Base-by-base conservation (phyloP, 306 rosid species). In the Herpetospermum pedunculosum region DNA sequence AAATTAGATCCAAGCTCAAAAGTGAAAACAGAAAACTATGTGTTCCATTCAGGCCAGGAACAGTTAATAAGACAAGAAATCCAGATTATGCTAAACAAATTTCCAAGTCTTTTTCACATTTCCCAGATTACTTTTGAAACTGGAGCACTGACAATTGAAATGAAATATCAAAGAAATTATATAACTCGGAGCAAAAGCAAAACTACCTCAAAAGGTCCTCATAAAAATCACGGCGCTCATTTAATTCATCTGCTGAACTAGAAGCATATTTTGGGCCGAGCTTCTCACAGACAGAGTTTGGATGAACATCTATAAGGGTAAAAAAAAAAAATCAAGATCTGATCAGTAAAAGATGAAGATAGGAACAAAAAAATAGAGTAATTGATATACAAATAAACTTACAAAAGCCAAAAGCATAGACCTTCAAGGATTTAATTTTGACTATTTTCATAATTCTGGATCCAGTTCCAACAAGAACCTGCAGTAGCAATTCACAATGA, bases 351-450 rank as follows among this genome's bases (percentile, higher is more conserved):
- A 59, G 52, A 55, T 43, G 14, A 25, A 53, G 68, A 5, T 50
- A 67, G 60, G 11, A 43, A 55, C 25, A 80, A 18, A 52, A 68
- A 79, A 67, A 76, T 70, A 40, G 50, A 12, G 16, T 23, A 46
- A 37, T 70, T 46, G 37, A 77, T 72, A 72, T n/a, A 76, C 59
- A 43, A 21, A 75, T 60, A 75, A 72, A 84, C 99, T 91, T 88
- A 94, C 99, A 91, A 74, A 94, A 92, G 72, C 99, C 99, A 83
- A 91, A 94, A 2, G 99, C 99, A 82, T 94, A 94, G 84, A 94
- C 52, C 78, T 88, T 88, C 77, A 94, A 78, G 25, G 97, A 85
- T 85, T 94, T 94, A 76, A 94, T 84, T 84, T 81, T 89, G 69
- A 91, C 84, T 68, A 95, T 78, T 71, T 81, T 91, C 96, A 91